phyloP scores from a whole-genome alignment of 2,329 filamentous ascomycete species.

The Ophiostoma sp. region DNA sequence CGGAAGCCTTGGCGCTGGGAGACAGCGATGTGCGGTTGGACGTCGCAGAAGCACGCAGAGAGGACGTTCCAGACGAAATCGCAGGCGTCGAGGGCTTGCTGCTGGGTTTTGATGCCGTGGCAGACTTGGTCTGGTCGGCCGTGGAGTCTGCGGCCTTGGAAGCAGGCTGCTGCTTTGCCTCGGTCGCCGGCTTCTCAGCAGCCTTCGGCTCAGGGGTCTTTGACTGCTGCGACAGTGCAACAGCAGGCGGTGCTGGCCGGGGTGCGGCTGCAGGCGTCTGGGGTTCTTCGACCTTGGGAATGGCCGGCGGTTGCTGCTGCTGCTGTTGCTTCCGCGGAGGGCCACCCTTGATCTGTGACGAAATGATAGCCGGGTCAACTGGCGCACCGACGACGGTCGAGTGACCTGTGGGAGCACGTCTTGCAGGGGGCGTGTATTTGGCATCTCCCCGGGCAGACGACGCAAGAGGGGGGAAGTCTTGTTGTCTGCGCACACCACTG shows the following conservation, averaged over 20 bases:
- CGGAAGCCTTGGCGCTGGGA: slow-evolving; percentile 40
- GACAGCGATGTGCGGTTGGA: slow-evolving; percentile 44
- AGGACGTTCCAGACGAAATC: slow-evolving; percentile 16
- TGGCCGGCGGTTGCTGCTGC: slow-evolving; percentile 35
- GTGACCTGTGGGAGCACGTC: slow-evolving; percentile 73
- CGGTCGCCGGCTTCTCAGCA: slow-evolving; percentile 36
- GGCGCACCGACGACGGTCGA: slow-evolving; percentile 74
- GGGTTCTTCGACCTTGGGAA: slow-evolving; percentile 41
- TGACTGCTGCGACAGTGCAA: slow-evolving; percentile 30
- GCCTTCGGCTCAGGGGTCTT: slow-evolving; percentile 40
- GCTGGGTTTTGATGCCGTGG: slow-evolving; percentile 10
- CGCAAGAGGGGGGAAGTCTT: slow-evolving; percentile 68
- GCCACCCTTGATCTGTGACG: slow-evolving; percentile 66
- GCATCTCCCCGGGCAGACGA: slow-evolving; percentile 47
- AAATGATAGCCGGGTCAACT: slow-evolving; percentile 87
- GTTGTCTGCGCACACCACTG: slow-evolving; percentile 80
- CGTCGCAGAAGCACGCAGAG: slow-evolving; percentile 39
- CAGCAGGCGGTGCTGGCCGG: slow-evolving; percentile 34
- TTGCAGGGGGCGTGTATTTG: slow-evolving; percentile 89
- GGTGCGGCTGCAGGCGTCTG: slow-evolving; percentile 33
- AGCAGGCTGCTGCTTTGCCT: slow-evolving; percentile 16
- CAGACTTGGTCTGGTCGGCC: slow-evolving; percentile 3
- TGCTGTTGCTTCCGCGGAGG: slow-evolving; percentile 37
- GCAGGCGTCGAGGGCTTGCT: slow-evolving; percentile 7
- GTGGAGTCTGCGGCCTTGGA: not conserved